phyloP scores from a whole-genome alignment of 1,284 basidiomycete genomes.

The Malassezia psittaci region DNA sequence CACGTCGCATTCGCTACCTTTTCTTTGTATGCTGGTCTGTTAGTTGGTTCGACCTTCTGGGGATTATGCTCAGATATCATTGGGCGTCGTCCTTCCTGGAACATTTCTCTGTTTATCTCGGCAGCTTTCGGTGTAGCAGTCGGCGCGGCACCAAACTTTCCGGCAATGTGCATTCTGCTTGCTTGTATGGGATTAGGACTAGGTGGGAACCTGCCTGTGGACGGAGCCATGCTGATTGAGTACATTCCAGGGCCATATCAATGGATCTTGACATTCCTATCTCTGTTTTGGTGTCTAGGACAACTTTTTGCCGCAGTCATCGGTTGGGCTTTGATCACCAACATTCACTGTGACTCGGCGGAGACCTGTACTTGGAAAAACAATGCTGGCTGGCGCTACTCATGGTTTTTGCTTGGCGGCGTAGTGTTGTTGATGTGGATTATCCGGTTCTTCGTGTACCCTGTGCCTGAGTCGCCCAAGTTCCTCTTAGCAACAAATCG shows the following conservation, averaged over 20 bases:
- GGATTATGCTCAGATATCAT: conserved; percentile 49
- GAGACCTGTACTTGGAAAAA: conserved; percentile 50
- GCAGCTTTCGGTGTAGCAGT: conserved; percentile 58
- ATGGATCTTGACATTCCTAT: conserved; percentile 60
- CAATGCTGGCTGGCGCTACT: conserved; percentile 60
- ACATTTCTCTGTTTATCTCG: conserved; percentile 56
- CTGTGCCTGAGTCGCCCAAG: conserved; percentile 58
- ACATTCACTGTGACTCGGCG: conserved; percentile 47
- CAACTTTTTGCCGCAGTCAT: conserved; percentile 50
- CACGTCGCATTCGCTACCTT: conserved; percentile 48
- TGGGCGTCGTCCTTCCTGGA: conserved; percentile 55
- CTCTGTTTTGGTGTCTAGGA: conserved; percentile 60
- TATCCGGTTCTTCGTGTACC: conserved; percentile 47
- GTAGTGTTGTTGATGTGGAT: conserved; percentile 38
- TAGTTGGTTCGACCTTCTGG: conserved; percentile 57
- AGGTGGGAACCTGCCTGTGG: conserved; percentile 52
- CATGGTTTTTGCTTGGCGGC: conserved; percentile 50
- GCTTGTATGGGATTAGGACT: conserved; percentile 55
- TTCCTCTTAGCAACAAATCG: conserved; percentile 62
- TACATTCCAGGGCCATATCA: conserved; percentile 42
- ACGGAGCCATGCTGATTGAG: conserved; percentile 42
- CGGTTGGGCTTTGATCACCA: conserved; percentile 51
- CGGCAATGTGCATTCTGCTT: conserved; percentile 53
- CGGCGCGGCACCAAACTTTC: conserved; percentile 55
- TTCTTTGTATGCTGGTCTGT: conserved; percentile 56